A percentile compares a stretch with the other conserved stretches of the same genome.
phyloP scores from a whole-genome alignment of 148 eudicot genomes.

The Dianthus caryophyllus region DNA sequence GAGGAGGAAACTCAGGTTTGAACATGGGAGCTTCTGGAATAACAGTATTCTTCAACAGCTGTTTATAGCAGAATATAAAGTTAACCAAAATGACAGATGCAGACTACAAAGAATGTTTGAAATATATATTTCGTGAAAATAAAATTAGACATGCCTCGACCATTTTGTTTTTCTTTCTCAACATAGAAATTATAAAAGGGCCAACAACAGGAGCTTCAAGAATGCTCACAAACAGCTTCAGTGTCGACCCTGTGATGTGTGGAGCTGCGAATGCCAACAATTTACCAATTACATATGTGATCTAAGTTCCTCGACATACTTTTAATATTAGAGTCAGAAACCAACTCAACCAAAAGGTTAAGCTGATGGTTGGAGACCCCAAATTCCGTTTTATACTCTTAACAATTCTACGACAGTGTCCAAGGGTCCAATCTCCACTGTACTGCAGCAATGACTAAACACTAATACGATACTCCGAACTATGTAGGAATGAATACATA shows the following conservation, averaged over 20 bases:
- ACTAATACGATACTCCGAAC: background rate
- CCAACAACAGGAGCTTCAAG: conserved; percentile 66
- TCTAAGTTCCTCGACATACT: background rate
- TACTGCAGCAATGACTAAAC: background rate
- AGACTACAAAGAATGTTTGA: background rate
- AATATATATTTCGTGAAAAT: background rate
- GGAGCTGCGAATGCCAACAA: conserved; percentile 58
- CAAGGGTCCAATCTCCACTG: background rate
- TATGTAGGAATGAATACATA: background rate
- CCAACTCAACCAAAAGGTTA: too few relatives aligned
- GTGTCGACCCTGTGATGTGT: conserved; percentile 58
- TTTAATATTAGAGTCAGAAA: background rate
- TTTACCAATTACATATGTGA: conserved; percentile 5
- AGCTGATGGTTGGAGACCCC: too few relatives aligned
- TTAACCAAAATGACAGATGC: background rate
- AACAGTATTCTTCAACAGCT: conserved; percentile 77
- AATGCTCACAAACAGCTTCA: conserved; percentile 52
- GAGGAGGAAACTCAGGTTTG: conserved; percentile 91
- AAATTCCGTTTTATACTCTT: too few relatives aligned
- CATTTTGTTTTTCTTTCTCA: conserved; percentile 80
- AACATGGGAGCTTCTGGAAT: conserved; percentile 93
- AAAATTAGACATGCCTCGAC: conserved; percentile 40
- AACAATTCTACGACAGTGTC: too few relatives aligned
- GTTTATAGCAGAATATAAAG: conserved; percentile 17
- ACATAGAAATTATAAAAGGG: conserved; percentile 39